Evolutionary conservation across 345 rosid genomes (phyloP).

Genomic region (Psidium guajava): DNA sequence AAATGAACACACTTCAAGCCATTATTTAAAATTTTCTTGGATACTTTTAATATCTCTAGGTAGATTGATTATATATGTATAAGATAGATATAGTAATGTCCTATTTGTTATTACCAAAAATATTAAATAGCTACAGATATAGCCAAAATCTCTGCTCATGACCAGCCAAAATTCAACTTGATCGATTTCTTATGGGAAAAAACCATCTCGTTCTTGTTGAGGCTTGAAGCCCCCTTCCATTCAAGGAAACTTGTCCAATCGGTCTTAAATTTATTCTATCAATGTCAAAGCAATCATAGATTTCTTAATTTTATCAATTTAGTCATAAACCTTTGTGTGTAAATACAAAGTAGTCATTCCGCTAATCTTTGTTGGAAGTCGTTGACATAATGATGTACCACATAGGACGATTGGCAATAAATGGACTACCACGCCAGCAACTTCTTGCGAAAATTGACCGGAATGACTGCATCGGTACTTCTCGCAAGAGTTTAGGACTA

Average conservation of each 20-base stretch:
- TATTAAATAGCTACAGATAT: no score
- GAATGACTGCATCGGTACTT: not conserved
- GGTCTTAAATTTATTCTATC: not conserved
- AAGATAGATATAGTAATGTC: no score
- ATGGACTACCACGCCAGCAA: fast-evolving
- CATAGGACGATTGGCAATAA: not conserved
- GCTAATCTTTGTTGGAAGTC: fast-evolving
- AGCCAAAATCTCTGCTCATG: not conserved
- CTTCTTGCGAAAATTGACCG: not conserved
- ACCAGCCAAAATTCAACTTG: not conserved
- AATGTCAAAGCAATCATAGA: not conserved
- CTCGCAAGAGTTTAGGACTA: not conserved
- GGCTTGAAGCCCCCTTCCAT: not conserved
- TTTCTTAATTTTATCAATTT: no score
- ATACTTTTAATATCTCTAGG: not conserved
- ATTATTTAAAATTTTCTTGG: no score
- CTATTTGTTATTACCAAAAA: no score
- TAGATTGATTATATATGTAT: not conserved
- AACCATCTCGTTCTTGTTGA: not conserved
- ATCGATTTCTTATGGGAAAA: not conserved
- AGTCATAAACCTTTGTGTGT: not conserved
- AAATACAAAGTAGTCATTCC: fast-evolving
- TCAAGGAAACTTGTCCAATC: not conserved
- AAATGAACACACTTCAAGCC: no score
- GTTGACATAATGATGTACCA: fast-evolving